Evolutionary conservation across 768 basidiomycete genomes (phyloP).

Genomic region (Clitopilus hobsonii): DNA sequence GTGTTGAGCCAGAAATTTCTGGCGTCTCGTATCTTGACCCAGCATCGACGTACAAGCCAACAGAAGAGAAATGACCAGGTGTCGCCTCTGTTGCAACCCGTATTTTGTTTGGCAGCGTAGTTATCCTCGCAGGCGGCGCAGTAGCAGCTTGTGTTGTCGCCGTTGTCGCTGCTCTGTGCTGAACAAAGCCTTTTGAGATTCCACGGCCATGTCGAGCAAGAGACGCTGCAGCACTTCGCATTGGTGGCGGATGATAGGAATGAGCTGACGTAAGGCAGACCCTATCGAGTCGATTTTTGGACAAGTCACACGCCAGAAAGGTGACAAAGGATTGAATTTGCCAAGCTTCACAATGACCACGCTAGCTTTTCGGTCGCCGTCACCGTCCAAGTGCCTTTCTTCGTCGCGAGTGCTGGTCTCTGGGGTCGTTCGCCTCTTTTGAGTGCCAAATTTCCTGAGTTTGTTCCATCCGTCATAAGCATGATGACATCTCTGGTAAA

Average conservation of each 20-base stretch:
- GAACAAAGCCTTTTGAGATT: neutral
- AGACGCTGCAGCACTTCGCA: slow-evolving; percentile 1
- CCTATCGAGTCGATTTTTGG: neutral
- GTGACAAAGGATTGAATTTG: neutral
- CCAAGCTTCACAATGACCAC: neutral
- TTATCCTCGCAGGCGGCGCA: slow-evolving; percentile 48
- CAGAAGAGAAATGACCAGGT: slow-evolving; percentile 90
- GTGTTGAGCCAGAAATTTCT: slow-evolving; percentile 73
- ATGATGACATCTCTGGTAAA: neutral
- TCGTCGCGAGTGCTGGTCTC: too few relatives aligned
- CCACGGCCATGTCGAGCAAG: neutral
- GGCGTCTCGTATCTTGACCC: slow-evolving; percentile 85
- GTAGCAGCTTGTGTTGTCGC: neutral
- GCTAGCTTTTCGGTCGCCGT: neutral
- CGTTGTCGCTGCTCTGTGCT: neutral
- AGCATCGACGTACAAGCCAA: slow-evolving; percentile 92
- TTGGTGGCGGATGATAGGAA: slow-evolving; percentile 1
- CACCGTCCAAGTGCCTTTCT: neutral
- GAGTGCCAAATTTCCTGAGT: neutral
- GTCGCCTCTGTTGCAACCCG: slow-evolving; percentile 88
- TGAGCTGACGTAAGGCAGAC: neutral
- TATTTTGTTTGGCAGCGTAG: slow-evolving; percentile 87
- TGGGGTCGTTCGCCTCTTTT: too few relatives aligned
- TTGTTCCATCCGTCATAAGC: neutral
- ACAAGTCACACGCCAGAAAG: neutral